Evolutionary conservation across 441 rosid species (phyloP).

Genomic region (Gossypium gossypioides): DNA sequence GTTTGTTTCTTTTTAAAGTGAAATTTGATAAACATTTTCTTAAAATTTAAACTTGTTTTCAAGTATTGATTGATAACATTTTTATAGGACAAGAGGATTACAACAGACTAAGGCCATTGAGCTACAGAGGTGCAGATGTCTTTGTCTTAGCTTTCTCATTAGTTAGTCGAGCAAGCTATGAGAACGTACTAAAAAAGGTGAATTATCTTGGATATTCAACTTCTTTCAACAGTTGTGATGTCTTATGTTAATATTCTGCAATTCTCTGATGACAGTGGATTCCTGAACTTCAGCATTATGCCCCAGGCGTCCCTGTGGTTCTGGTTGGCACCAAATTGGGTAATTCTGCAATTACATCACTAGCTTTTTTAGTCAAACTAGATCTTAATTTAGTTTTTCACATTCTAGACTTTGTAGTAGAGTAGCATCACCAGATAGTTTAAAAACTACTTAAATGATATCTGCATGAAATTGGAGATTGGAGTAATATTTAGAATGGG

Average conservation of each 20-base stretch:
- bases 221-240: not conserved
- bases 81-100: slow-evolving; percentile 85
- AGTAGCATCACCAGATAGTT: not conserved
- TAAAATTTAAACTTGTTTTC: slow-evolving; percentile 2
- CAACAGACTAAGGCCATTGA: slow-evolving; percentile 86
- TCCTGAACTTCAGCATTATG: slow-evolving; percentile 91
- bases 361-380: not conserved
- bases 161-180: slow-evolving; percentile 91
- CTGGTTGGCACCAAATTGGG: slow-evolving; percentile 94
- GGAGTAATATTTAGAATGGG: not conserved
- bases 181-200: slow-evolving; percentile 88
- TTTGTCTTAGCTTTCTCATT: slow-evolving; percentile 93
- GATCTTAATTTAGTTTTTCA: not conserved
- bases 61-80: slow-evolving; percentile 10
- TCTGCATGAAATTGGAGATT: not conserved
- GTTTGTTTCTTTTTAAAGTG: not conserved
- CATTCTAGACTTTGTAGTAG: not conserved
- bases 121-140: slow-evolving; percentile 94
- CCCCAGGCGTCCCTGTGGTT: slow-evolving; percentile 81
- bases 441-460: not conserved
- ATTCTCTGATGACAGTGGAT: slow-evolving; percentile 60
- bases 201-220: not conserved
- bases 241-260: not conserved
- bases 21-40: not conserved
- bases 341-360: slow-evolving; percentile 22